phyloP scores from a whole-genome alignment of 2,329 filamentous ascomycete genomes.

The Beauveria medogensis region DNA sequence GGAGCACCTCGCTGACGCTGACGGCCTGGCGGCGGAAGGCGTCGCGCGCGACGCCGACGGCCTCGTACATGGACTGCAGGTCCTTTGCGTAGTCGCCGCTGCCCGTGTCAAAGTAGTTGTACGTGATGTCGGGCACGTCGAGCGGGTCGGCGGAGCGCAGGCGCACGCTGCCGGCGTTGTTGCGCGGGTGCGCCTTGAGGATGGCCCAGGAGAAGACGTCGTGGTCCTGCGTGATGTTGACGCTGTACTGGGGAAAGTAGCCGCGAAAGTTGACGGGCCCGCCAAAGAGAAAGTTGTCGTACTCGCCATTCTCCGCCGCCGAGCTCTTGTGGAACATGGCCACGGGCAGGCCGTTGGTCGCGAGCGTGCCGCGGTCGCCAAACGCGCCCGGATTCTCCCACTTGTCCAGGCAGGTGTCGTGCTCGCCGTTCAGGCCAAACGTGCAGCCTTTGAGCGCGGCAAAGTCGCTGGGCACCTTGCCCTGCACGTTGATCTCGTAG shows the following conservation, averaged over 20 bases:
- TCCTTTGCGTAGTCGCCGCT: slow-evolving; percentile 38
- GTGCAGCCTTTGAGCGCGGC: slow-evolving; percentile 23
- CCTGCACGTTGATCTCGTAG: slow-evolving; percentile 36
- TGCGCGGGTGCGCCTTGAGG: slow-evolving; percentile 56
- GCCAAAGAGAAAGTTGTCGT: slow-evolving; percentile 47
- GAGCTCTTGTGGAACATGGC: slow-evolving; percentile 33
- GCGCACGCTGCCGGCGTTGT: slow-evolving; percentile 52
- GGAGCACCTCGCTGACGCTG: slow-evolving; percentile 15
- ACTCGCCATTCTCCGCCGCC: slow-evolving; percentile 28
- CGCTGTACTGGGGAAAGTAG: slow-evolving; percentile 47
- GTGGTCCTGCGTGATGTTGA: slow-evolving; percentile 34
- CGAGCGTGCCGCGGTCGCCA: slow-evolving; percentile 25
- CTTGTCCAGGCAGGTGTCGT: slow-evolving; percentile 29
- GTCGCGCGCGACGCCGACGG: slow-evolving; percentile 42
- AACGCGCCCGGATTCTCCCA: slow-evolving; percentile 22
- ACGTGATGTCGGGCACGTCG: slow-evolving; percentile 54
- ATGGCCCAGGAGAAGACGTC: slow-evolving; percentile 34
- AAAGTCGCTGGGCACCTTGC: slow-evolving; percentile 19
- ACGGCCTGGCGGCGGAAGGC: slow-evolving; percentile 23
- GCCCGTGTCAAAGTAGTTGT: slow-evolving; percentile 51
- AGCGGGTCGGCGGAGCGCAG: slow-evolving; percentile 54
- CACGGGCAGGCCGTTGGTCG: slow-evolving; percentile 43
- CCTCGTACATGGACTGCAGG: slow-evolving; percentile 48
- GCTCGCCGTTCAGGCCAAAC: slow-evolving; percentile 20
- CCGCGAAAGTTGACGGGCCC: slow-evolving; percentile 47